Evolutionary conservation across 257 asterid genomes (phyloP).

Genomic region (Linaria vulgaris): DNA sequence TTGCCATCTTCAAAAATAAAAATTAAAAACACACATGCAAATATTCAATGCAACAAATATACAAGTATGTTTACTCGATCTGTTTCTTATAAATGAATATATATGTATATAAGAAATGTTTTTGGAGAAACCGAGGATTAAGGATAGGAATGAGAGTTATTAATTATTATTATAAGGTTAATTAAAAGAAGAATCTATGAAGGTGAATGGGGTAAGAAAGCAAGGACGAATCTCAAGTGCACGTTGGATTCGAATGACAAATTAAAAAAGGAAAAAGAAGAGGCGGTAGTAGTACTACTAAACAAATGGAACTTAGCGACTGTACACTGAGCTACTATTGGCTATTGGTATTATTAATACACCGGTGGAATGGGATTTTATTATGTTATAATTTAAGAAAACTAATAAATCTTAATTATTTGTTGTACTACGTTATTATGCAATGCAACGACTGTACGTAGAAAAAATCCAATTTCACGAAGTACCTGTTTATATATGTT

Average conservation of each 20-base stretch:
- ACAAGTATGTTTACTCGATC: no score
- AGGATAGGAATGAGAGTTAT: conserved; percentile 20
- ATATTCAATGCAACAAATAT: not conserved
- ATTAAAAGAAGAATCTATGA: conserved; percentile 34
- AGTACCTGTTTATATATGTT: no score
- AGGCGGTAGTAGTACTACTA: conserved; percentile 5
- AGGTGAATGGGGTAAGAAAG: conserved; percentile 15
- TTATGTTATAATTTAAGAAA: no score
- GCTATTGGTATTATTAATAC: no score
- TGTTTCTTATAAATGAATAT: no score
- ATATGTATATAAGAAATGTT: no score
- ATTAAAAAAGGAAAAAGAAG: no score
- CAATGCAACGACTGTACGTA: no score
- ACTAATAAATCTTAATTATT: no score
- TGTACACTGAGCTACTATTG: conserved; percentile 38
- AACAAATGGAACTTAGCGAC: conserved; percentile 39
- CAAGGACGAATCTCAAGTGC: conserved; percentile 50
- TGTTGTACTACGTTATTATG: no score
- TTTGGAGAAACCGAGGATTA: conserved; percentile 7
- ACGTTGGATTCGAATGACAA: conserved; percentile 35
- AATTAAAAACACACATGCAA: conserved; percentile 35
- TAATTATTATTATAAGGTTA: conserved; percentile 7
- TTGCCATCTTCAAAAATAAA: conserved; percentile 45
- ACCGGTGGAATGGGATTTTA: no score
- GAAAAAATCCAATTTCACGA: no score